Percentiles rank a stretch among this genome's conserved stretches.
These are phyloP conservation scores for Rhipidocladum racemiflorum DNA, from an alignment of 176 grass and related monocot genomes.

Conservation along the genomic window DNA sequence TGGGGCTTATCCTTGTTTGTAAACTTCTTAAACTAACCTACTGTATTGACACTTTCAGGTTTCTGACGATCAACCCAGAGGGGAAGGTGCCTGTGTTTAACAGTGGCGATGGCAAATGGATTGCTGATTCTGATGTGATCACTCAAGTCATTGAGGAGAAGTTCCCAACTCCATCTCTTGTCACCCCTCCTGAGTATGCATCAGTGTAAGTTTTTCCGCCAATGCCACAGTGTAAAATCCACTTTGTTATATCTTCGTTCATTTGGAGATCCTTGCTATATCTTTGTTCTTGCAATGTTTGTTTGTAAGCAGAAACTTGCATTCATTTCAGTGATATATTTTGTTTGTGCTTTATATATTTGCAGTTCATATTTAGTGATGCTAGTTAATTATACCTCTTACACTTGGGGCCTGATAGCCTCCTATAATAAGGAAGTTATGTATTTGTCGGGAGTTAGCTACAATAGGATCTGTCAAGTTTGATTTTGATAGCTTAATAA, in stretches of 20 bases:
- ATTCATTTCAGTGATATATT: background rate
- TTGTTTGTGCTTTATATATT: background rate
- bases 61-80: slow-evolving; percentile 74
- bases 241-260: background rate
- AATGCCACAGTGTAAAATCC: background rate
- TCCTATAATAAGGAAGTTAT: background rate
- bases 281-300: background rate
- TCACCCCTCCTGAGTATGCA: slow-evolving; percentile 61
- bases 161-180: slow-evolving; percentile 64
- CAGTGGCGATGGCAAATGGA: slow-evolving; percentile 60
- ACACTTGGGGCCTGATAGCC: background rate
- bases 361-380: background rate
- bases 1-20: background rate
- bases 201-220: slow-evolving; percentile 45
- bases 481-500: background rate
- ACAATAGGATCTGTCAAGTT: background rate
- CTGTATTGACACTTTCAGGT: slow-evolving; percentile 42
- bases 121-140: slow-evolving; percentile 85
- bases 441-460: background rate
- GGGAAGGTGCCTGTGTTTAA: slow-evolving; percentile 88
- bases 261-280: background rate
- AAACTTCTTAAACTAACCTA: background rate
- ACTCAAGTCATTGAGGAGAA: slow-evolving; percentile 78
- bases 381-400: background rate
- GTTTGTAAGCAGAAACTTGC: background rate